Evolutionary conservation across 768 basidiomycete species (phyloP), one percentile per base, ranked within the genome.

Genomic region (Lanmaoa rubissima): DNA sequence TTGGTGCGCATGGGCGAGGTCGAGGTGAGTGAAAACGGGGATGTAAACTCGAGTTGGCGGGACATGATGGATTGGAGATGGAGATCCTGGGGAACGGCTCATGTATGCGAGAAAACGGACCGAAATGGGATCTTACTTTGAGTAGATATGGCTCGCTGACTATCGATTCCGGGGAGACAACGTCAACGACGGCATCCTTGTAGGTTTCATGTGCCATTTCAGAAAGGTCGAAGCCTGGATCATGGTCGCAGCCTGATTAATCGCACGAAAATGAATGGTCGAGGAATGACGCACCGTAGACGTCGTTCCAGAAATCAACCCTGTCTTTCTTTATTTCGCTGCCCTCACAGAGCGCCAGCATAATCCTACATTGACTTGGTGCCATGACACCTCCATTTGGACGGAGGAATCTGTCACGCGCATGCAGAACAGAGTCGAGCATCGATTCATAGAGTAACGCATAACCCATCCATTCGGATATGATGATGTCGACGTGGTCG

Each of bases 391-490:
- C 94, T 5, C 73, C 82, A 1, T 69, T 73, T 0, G 86, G 82
- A 47, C 77, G 76, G 34, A 98, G 78, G 75, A 93, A 98, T 21
- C 88, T 81, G 70, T 98, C 94, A 17, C 96, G 82, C 0, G 96
- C 96, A 58, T 77, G 75, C 19, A 99, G 76, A 17, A 99, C 96
- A 2, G 94, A 96, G 71, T 98, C 96, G 35, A 98, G 82, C 96
- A 99, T 98, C 42, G 90, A 92, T 73, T 99, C 96, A 72, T 98
- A 98, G 21, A 98, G 80, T 24, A 93, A 76, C 1, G 87, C 88
- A 65, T 92, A 93, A 16, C 87, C 94, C 96, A 98, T 98, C 96
- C 96, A 98, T 73, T 99, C 96, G 5, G 93, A 95, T 49, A 98
- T 78, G 71, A 99, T 94, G 57, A 99, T 83, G 70, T 99, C 96